Evolutionary conservation across 148 eudicot species (phyloP), one percentile per base, ranked within the genome.

Genomic region (Chenopodium berlandieri): DNA sequence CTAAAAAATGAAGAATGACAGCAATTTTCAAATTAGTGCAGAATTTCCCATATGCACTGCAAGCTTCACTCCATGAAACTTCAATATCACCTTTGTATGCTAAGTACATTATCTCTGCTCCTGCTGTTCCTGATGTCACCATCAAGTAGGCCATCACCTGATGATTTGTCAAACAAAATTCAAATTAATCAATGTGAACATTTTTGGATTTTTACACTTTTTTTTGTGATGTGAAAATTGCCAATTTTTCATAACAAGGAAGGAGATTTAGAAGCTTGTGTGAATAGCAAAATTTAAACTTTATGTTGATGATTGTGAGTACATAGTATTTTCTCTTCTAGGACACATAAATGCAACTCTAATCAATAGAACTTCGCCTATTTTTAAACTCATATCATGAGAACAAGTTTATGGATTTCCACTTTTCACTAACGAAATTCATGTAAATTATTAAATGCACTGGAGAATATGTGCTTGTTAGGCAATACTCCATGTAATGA

Each of bases 21-120:
- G 94, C 89, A 30, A 86, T 22, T 79, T 87, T 88, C 81, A 95
- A 71, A 73, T 90, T 90, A 27, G n/a, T 83, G 85, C 98, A 95
- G 64, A 95, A 93, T 9, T 75, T 87, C 5, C 94, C 97, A 86
- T 88, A 95, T 31, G 94, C 71, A 71, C 23, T 80, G 87, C 98
- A 95, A n/a, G 92, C 97, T 80, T 90, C 90, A 86, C 98, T 93
- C 98, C 98, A 95, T 63, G 97, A 40, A 3, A 95, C 91, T 73
- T 83, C 54, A 22, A 75, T 87, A 75, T 90, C 94, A 11, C 98
- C 98, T 69, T 88, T 85, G 60, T 88, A 88, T 27, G 91, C 91
- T 81, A 95, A 88, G 87, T 93, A 91, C 46, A 88, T n/a, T 31
- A 92, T 78, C 81, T 93, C 97, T 48, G 52, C 86, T 60, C 85